Base-by-base conservation (phyloP, 371 early-diverging fungal species). In the Amoeboaphelidium protococcarum region DNA sequence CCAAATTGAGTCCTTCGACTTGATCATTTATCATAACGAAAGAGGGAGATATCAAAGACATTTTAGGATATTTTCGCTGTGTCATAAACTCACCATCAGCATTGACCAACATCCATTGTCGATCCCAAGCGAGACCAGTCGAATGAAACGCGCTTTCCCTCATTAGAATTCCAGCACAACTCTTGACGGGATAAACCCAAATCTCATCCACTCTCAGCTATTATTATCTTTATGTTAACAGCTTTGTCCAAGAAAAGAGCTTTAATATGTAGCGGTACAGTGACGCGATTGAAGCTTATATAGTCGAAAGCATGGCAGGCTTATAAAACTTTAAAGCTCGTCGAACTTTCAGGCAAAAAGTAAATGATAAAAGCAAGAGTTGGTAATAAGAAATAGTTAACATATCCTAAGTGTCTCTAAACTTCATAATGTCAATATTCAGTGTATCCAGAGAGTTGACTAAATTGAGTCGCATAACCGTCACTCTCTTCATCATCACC, bases 221-320 rank as follows among this genome's bases (percentile, higher is more conserved):
- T 63, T 62, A 65, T 64, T 68, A 67, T 64, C 67, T 65, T 66
- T 71, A 66, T 65, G 58, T 59, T 68, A 67, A 63, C 71, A 66
- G 61, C 67, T 64, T 64, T 64, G 67, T 66, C 68, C 68, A 65
- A 67, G 65, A 65, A 67, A 68, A 65, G 68, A 66, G 64, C 65
- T 62, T 65, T 67, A 65, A 63, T 65, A 64, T 68, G 65, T 68
- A 64, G 54, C 63, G 59, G 64, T 62, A 60, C 58, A 59, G 61
- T 65, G 62, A 67, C 62, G 45, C 50, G 49, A 47, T 26, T 54
- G 49, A 53, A 54, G 48, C 41, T 51, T 52, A 55, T 56, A 59
- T 60, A 55, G 46, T 51, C 59, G 48, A 55, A 51, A 67, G 60
- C 58, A 47, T 61, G 56, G 58, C 48, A n/a, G n/a, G n/a, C n/a